These are phyloP conservation scores for Primulina tabacum DNA, from an alignment of 257 asterid genomes.

Conservation along the genomic window DNA sequence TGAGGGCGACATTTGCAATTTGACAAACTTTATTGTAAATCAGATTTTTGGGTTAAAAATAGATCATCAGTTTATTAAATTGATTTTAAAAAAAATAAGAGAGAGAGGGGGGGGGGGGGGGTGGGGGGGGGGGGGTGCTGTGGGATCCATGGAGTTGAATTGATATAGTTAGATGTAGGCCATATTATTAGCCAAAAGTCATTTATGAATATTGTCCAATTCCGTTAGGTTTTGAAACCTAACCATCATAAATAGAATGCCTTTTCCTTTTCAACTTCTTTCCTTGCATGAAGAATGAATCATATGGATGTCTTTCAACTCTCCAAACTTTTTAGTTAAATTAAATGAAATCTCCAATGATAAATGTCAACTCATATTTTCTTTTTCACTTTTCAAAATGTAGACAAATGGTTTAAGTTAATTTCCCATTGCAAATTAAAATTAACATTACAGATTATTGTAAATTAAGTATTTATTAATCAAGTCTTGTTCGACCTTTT, in stretches of 20 bases:
- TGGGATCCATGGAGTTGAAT: slow-evolving; percentile 64
- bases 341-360: too few relatives aligned
- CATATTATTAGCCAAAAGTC: slow-evolving; percentile 64
- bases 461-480: too few relatives aligned
- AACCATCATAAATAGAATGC: slow-evolving; percentile 60
- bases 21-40: slow-evolving; percentile 36
- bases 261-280: slow-evolving; percentile 26
- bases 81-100: not conserved
- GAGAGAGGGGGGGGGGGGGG: slow-evolving; percentile 5
- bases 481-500: too few relatives aligned
- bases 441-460: too few relatives aligned
- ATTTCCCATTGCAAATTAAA: too few relatives aligned
- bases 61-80: not conserved
- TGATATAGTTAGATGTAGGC: slow-evolving; percentile 62
- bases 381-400: too few relatives aligned
- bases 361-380: slow-evolving; percentile 14
- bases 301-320: too few relatives aligned
- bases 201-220: slow-evolving; percentile 71
- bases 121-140: slow-evolving; percentile 21
- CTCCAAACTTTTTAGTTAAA: too few relatives aligned
- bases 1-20: slow-evolving; percentile 26
- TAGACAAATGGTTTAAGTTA: too few relatives aligned
- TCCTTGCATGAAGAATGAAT: too few relatives aligned
- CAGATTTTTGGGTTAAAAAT: not conserved
- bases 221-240: slow-evolving; percentile 69